phyloP scores from a whole-genome alignment of 768 basidiomycete species.

The Lepiota brunneoincarnata region DNA sequence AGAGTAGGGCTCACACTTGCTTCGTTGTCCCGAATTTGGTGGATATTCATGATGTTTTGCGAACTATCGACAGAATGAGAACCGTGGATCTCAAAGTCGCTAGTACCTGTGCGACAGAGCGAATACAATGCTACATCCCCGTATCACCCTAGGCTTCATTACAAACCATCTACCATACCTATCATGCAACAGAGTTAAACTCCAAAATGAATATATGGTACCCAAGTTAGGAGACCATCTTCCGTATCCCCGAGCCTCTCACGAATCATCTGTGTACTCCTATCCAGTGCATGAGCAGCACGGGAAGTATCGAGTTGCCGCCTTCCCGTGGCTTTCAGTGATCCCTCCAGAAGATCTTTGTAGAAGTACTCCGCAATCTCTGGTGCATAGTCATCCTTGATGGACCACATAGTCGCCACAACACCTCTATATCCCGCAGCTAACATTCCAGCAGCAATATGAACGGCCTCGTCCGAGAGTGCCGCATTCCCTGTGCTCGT shows the following conservation, averaged over 20 bases:
- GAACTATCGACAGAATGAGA: too few relatives aligned
- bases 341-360: constrained; percentile 12
- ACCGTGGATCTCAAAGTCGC: too few relatives aligned
- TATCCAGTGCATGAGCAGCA: constrained; percentile 18
- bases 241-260: constrained; percentile 6
- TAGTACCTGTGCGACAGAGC: too few relatives aligned
- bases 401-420: constrained; percentile 38
- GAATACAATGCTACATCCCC: too few relatives aligned
- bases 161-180: too few relatives aligned
- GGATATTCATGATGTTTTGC: too few relatives aligned
- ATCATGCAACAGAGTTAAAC: too few relatives aligned
- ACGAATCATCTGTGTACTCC: constrained; percentile 14
- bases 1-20: too few relatives aligned
- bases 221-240: constrained; percentile 13
- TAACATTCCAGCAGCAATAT: constrained; percentile 39
- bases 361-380: constrained; percentile 27
- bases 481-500: constrained; percentile 28
- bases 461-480: too few relatives aligned
- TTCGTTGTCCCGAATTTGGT: too few relatives aligned
- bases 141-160: too few relatives aligned
- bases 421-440: constrained; percentile 26
- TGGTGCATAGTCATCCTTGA: constrained; percentile 29
- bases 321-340: background rate
- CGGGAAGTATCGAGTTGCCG: constrained; percentile 6
- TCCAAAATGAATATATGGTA: too few relatives aligned